These are phyloP conservation scores for Salix exigua DNA, from an alignment of 345 rosid species.

Conservation along the genomic window DNA sequence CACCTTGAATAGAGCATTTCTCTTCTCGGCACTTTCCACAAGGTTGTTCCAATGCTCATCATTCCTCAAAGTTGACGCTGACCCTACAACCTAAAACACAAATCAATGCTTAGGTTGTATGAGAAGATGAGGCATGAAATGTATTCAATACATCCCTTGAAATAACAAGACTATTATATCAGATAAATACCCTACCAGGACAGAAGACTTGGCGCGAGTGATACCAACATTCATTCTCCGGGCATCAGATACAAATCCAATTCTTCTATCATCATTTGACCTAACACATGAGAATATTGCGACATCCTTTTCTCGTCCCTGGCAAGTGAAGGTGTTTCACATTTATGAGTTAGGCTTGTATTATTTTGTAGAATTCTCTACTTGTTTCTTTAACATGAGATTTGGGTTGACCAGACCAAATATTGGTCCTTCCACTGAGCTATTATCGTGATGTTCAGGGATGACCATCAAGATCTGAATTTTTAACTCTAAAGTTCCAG, in stretches of 20 bases:
- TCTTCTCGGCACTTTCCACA: constrained; percentile 66
- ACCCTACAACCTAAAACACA: constrained; percentile 73
- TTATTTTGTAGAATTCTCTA: neutral
- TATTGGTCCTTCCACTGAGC: neutral
- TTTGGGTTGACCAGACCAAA: neutral
- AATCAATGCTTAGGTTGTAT: constrained; percentile 6
- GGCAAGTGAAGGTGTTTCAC: constrained; percentile 11
- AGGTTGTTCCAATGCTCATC: constrained; percentile 84
- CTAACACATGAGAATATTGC: constrained; percentile 95
- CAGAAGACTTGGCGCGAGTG: constrained; percentile 86
- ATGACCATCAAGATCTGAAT: neutral
- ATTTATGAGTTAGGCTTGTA: neutral
- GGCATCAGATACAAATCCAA: constrained; percentile 81
- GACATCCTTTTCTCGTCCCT: constrained; percentile 97
- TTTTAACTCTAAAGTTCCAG: neutral
- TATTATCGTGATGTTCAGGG: neutral
- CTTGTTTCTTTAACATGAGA: neutral
- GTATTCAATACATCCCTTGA: neutral
- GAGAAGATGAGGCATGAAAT: neutral
- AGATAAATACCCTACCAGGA: constrained; percentile 51
- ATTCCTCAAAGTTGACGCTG: constrained; percentile 60
- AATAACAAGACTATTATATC: neutral
- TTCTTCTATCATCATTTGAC: constrained; percentile 58
- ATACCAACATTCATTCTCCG: constrained; percentile 96
- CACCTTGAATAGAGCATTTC: constrained; percentile 64